Base-by-base conservation (phyloP, 371 early-diverging fungal genomes). In the Mortierella sp. region DNA sequence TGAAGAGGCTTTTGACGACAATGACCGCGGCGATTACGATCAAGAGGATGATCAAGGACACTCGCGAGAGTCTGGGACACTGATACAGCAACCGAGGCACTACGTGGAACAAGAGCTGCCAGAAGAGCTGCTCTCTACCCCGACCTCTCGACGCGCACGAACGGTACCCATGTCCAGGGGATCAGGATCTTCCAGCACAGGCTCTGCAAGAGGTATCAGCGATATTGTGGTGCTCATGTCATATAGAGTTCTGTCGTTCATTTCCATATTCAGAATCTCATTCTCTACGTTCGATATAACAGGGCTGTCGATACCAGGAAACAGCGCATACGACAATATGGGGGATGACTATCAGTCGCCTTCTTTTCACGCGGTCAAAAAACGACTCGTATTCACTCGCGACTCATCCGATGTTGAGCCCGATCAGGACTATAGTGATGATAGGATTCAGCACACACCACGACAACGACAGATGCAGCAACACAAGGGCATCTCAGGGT, bases 301-400 rank as follows among this genome's bases (percentile, higher is more conserved):
- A 63, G 64, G 56, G 8, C 24, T 64, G 6, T 64, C 51, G 23
- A 17, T 64, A n/a, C 64, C 55, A 9, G 51, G 49, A 11, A 41
- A 30, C 3, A 30, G 15, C 4, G 19, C 48, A 19, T 54, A 63
- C 27, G 31, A 50, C 42, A 32, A 58, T 3, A 27, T 32, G 15
- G 58, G 54, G 12, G 75, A 73, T 9, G 73, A 62, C 32, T 62
- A 62, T 27, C 68, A 53, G 14, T 73, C 73, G 12, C 73, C 73
- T 0, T 72, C 75, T 0, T 62, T 73, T 12, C 64, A 68, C 23
- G 54, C 53, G 6, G 60, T 73, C 24, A 73, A 56, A 24, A 67
- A 67, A 32, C 59, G 64, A 4, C 62, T 73, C 28, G 46, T 67
- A 8, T 73, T 73, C 19, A 67, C 75, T 6, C 53, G 61, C 26